Percentiles rank a stretch among this genome's conserved stretches.
phyloP scores from a whole-genome alignment of 2,329 filamentous ascomycete genomes.

The Fusarium pseudocircinatum region DNA sequence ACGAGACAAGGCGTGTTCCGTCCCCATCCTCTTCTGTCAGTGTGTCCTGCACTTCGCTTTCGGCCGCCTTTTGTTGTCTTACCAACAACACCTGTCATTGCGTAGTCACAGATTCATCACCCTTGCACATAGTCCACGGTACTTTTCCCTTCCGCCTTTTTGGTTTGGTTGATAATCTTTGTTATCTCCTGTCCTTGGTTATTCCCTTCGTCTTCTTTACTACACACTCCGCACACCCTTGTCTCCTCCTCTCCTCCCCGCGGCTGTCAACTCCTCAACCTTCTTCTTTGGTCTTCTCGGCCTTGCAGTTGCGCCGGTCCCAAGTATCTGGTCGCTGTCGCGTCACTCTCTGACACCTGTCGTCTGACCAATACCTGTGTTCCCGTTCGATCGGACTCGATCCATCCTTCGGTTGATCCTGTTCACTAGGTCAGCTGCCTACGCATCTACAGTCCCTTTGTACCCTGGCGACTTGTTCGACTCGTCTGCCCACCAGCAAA shows the following conservation, averaged over 20 bases:
- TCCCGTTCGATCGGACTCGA: conserved; percentile 27
- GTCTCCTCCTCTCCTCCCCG: not conserved
- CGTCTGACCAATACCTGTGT: conserved; percentile 35
- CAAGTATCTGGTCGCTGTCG: conserved; percentile 36
- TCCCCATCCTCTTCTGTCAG: not conserved
- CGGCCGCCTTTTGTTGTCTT: conserved; percentile 31
- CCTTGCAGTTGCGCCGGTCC: conserved; percentile 23
- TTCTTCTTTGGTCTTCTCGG: conserved; percentile 15
- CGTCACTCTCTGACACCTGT: conserved; percentile 35
- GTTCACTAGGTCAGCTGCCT: conserved; percentile 36
- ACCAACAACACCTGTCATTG: conserved; percentile 28
- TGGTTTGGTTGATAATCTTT: conserved; percentile 19
- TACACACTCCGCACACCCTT: not conserved
- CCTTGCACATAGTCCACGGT: conserved; percentile 8
- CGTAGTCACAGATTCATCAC: conserved; percentile 21
- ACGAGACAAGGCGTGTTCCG: conserved; percentile 18
- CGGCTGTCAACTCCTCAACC: conserved; percentile 5
- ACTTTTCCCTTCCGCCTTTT: conserved; percentile 14
- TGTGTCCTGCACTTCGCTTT: conserved; percentile 13
- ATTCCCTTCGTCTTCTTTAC: conserved; percentile 10
- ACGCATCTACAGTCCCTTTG: conserved; percentile 23
- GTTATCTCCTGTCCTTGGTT: conserved; percentile 16
- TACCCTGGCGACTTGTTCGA: conserved; percentile 33
- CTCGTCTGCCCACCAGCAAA: conserved; percentile 34
- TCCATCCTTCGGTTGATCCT: conserved; percentile 32